Conservation (phyloP, 768 basidiomycete genomes). For the Mycena belliarum region DNA sequence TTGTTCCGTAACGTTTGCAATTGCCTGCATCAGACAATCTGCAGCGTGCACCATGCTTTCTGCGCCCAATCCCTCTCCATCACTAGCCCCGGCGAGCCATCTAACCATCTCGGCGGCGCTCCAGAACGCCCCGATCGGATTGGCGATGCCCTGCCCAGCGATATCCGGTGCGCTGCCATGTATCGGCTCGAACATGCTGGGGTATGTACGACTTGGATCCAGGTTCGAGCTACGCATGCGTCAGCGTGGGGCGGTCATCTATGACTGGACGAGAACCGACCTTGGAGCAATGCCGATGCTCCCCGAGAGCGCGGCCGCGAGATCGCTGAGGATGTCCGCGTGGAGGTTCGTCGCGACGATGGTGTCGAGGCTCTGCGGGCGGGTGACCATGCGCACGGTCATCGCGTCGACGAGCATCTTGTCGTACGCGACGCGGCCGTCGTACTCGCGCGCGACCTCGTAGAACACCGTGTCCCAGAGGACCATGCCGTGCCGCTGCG, state of each 20-base stretch:
- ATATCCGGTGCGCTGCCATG: slow-evolving; percentile 63
- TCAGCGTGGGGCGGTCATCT: too few relatives aligned
- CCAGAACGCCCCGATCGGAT: slow-evolving; percentile 60
- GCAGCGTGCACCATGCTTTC: slow-evolving; percentile 36
- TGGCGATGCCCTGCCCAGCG: slow-evolving; percentile 53
- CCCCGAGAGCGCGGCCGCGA: slow-evolving; percentile 55
- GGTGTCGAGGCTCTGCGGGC: slow-evolving; percentile 56
- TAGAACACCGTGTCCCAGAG: slow-evolving; percentile 50
- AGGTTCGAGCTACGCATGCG: too few relatives aligned
- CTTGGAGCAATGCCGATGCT: slow-evolving; percentile 62
- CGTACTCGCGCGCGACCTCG: slow-evolving; percentile 51
- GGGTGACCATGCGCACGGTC: slow-evolving; percentile 44
- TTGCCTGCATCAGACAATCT: slow-evolving; percentile 39
- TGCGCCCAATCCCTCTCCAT: slow-evolving; percentile 30
- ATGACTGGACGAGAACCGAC: too few relatives aligned
- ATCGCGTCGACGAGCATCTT: slow-evolving; percentile 56
- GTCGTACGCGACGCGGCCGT: slow-evolving; percentile 46
- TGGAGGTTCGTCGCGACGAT: slow-evolving; percentile 58
- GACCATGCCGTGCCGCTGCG: slow-evolving; percentile 49
- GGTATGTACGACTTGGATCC: slow-evolving; percentile 39
- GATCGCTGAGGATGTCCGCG: slow-evolving; percentile 57
- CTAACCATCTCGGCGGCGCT: slow-evolving; percentile 53
- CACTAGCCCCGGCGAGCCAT: slow-evolving; percentile 29
- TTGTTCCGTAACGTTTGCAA: slow-evolving; percentile 36
- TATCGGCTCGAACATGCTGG: slow-evolving; percentile 56